A percentile compares a stretch with the other conserved stretches of the same genome.
Evolutionary conservation across 2,329 filamentous ascomycete species (phyloP).

Genomic region (Hymenoscyphus repandus): DNA sequence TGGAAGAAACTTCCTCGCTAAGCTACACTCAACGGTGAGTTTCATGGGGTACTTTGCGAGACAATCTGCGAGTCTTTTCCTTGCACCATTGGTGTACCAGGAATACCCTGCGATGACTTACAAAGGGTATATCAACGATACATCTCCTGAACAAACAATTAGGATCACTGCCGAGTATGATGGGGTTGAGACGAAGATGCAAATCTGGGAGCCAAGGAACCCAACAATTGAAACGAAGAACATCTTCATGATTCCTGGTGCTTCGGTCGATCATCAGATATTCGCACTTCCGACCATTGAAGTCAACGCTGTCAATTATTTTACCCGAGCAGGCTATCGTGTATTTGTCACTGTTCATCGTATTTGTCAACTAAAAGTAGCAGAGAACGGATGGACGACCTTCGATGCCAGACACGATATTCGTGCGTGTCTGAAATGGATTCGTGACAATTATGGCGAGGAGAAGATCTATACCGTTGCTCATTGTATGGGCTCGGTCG

Average conservation of each 20-base stretch:
- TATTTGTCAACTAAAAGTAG: conserved; percentile 48
- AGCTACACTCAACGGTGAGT: conserved; percentile 39
- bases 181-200: conserved; percentile 45
- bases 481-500: conserved; percentile 61
- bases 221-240: conserved; percentile 38
- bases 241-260: conserved; percentile 58
- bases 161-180: conserved; percentile 44
- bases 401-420: conserved; percentile 57
- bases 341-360: conserved; percentile 54
- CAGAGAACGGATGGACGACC: conserved; percentile 50
- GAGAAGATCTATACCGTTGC: conserved; percentile 50
- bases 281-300: conserved; percentile 57
- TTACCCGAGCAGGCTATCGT: conserved; percentile 54
- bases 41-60: conserved; percentile 53
- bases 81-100: conserved; percentile 50
- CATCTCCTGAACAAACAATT: conserved; percentile 38
- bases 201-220: conserved; percentile 50
- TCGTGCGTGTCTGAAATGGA: conserved; percentile 47
- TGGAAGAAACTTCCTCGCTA: conserved; percentile 41
- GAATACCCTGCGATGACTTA: conserved; percentile 47
- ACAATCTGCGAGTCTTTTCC: conserved; percentile 47
- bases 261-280: conserved; percentile 58
- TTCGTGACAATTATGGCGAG: conserved; percentile 37
- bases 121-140: conserved; percentile 49
- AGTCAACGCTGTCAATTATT: conserved; percentile 60